Base-by-base conservation (phyloP, 176 grass and related monocot species). In the Neostapfia colusana region DNA sequence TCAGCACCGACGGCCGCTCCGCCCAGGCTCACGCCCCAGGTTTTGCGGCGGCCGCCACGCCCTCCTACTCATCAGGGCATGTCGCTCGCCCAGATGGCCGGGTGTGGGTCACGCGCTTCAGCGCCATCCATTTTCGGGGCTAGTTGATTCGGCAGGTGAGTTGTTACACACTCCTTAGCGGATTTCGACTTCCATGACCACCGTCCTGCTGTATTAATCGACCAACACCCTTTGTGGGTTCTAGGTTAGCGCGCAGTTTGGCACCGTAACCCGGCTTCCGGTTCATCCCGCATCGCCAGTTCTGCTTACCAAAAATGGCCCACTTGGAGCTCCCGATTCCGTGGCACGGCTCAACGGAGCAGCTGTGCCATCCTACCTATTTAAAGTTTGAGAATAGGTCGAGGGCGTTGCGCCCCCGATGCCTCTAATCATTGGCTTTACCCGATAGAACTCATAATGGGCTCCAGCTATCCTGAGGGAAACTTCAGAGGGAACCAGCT, bases 321-420 rank as follows among this genome's bases (percentile, higher is more conserved):
- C 88, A 90, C 80, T 87, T 72, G 74, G 88, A 86, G 88, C 83
- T 38, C 88, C 70, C 74, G 83, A 90, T 90, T 86, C 74, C 55
- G 0, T 63, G 68, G 68, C 78, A 12, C 28, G 43, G 71, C 51
- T 73, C 71, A 73, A 35, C 35, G 71, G 3, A 73, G 71, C 70
- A 57, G 70, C 36, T 51, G n/a, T 5, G 35, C 73, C 73, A 10
- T 63, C 73, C 67, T 81, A 81, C 87, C 83, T 89, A 93, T 93
- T 93, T 93, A 89, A 93, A 89, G 90, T 93, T 93, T 93, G 87
- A 89, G 87, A 93, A 89, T 89, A 85, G 84, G 87, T 87, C 81
- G 77, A 93, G 81, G 81, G 81, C 74, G 64, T 89, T 93, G 87
- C 78, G 81, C 82, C 91, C 91, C 78, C 87, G 56, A 93, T 90